Base-by-base conservation (phyloP, 2,329 filamentous ascomycete species). In the Pseudohalonectria lignicola region DNA sequence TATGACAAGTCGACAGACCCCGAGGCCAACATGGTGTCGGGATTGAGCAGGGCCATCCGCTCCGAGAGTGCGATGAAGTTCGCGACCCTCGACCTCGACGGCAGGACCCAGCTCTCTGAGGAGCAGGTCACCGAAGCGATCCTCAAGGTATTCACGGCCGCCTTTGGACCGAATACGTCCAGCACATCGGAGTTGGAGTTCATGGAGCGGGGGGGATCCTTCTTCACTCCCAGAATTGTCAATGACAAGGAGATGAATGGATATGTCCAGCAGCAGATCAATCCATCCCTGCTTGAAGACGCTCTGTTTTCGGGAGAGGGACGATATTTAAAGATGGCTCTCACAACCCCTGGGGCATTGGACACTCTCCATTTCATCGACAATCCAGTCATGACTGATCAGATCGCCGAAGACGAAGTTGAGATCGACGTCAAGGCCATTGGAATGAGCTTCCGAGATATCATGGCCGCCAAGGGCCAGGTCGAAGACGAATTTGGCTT, bases 381-480 rank as follows among this genome's bases (percentile, higher is more conserved):
- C 30, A 61, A 64, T 19, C 45, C 52, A n/a, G 21, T 40, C 1
- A 45, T 49, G 13, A 47, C 40, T 3, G 34, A 45, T 8, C 50
- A 55, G 10, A 43, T 64, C 15, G 51, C 46, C 0, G 51, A 47
- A 0, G 51, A 60, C n/a, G 53, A 65, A 26, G 45, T 67, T 5
- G 63, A 67, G 45, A 57, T 67, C 36, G 56, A 61, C 36, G 55
- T 67, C n/a, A 56, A 55, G 23, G 61, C 61, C 5, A 53, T 61
- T 1, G 63, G 64, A 1, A 50, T 71, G 41, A 71, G 66, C 48
- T 64, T 63, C 44, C 57, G 57, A 23, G 69, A 74, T 43, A 55
- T 65, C 1, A 53, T 69, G 41, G 60, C 63, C 11, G 59, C 62
- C 19, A 61, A 57, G 53, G 60, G 59, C 2, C 59, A 61, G 34